Evolutionary conservation across 176 grass and related monocot species (phyloP).

Genomic region (Aegilops umbellulata): DNA sequence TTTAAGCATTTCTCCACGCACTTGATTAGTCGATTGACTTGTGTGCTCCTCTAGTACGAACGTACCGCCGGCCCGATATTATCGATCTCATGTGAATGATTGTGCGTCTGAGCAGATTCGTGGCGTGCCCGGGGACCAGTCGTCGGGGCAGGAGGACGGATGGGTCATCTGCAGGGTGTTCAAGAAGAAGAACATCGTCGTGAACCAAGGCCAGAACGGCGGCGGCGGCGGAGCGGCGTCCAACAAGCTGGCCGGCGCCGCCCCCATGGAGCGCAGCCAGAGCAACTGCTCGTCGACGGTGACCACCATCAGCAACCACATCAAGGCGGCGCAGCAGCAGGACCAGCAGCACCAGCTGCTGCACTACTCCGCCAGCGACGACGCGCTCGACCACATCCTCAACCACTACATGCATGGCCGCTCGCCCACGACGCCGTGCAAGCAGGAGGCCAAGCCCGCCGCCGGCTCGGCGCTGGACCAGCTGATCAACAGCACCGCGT

Average conservation of each 20-base stretch:
- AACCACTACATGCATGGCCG: constrained; percentile 56
- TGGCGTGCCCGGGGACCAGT: constrained; percentile 39
- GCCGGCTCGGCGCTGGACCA: neutral
- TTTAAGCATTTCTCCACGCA: neutral
- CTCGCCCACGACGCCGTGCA: constrained; percentile 23
- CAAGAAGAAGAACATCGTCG: constrained; percentile 82
- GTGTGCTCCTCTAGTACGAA: neutral
- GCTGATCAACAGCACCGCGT: neutral
- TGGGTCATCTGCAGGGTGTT: constrained; percentile 94
- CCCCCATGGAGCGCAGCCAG: constrained; percentile 25
- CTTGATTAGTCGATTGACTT: neutral
- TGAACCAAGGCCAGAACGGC: constrained; percentile 39
- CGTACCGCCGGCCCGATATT: too few species aligned
- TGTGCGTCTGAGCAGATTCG: constrained; percentile 25
- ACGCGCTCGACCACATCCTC: constrained; percentile 77
- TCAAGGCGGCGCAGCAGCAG: constrained; percentile 34
- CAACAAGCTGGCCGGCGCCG: neutral
- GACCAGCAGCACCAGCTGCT: constrained; percentile 39
- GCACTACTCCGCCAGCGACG: constrained; percentile 54
- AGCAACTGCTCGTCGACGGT: constrained; percentile 57
- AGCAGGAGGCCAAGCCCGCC: constrained; percentile 49
- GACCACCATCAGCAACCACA: constrained; percentile 32
- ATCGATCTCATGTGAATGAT: neutral
- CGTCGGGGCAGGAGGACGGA: constrained; percentile 63
- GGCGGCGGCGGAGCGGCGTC: neutral